Evolutionary conservation across 208 protist genomes (phyloP), one percentile per base, ranked within the genome.

Genomic region (Crithidia expoeki): DNA sequence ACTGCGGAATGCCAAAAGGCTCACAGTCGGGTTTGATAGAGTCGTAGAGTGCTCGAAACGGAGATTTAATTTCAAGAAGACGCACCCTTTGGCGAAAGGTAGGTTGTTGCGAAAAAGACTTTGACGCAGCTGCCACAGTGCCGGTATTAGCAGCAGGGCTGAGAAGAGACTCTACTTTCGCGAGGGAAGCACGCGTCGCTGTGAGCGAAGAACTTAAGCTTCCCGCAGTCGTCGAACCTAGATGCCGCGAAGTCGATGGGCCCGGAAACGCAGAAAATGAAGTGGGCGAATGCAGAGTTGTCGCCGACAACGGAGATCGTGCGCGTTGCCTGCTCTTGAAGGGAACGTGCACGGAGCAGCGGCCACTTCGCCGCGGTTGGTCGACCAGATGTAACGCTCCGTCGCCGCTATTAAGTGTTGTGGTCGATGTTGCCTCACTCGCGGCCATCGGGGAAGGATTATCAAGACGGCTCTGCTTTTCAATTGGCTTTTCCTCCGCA

Each of bases 1-100:
- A 67, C 23, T 70, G 70, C 0, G 93, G 93, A 59, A 97, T 95
- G 27, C 93, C 93, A 72, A 93, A 95, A 0, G 86, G 82, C 33
- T 73, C 55, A 56, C 73, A 85, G 28, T 47, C 50, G 0, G 56
- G 19, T 36, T 91, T 89, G 1, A 72, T 81, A 25, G 73, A 75
- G 61, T 85, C 75, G 53, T 94, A 97, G 10, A 97, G 79, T 0
- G 83, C 50, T 7, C 76, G 51, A 62, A 86, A 92, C 0, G 93
- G 93, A 2, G 88, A 94, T 63, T 97, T 97, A 47, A 97, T 97
- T 70, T 97, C 90, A 19, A 97, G 76, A 33, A 95, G 71, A 4
- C 91, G 81, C 16, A 80, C 47, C 11, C 53, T 40, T 3, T 46
- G 67, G 14, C 32, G 57, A 40, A n/a, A 11, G 28, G 25, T 23